These are phyloP conservation scores for Eucalyptus cloeziana DNA, from an alignment of 345 rosid species.

Conservation along the genomic window DNA sequence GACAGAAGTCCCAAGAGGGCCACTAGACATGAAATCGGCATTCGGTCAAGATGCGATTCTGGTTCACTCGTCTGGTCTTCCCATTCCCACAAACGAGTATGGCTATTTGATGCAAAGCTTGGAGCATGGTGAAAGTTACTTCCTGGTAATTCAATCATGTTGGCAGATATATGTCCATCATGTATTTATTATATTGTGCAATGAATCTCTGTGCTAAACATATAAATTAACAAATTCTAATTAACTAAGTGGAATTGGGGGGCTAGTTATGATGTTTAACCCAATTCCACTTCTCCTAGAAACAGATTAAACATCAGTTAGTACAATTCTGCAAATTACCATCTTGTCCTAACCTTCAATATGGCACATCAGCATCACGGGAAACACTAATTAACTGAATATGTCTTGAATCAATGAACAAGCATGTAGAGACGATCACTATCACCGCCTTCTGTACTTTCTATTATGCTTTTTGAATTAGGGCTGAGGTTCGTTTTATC, in stretches of 20 bases:
- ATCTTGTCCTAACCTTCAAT: not conserved
- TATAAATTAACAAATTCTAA: not conserved
- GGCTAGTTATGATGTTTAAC: not conserved
- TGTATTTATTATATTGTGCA: not conserved
- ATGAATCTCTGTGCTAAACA: not conserved
- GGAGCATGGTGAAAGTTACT: constrained; percentile 92
- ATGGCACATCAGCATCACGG: not conserved
- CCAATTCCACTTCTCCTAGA: not conserved
- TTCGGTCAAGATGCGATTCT: constrained; percentile 63
- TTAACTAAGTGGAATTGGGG: not conserved
- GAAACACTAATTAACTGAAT: not conserved
- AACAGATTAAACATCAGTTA: not conserved
- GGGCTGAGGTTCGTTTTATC: not conserved
- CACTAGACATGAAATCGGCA: constrained; percentile 62
- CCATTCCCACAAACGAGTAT: constrained; percentile 62
- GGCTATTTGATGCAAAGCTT: constrained; percentile 66
- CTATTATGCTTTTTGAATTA: not conserved
- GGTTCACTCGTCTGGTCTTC: constrained; percentile 76
- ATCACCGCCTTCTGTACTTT: not conserved
- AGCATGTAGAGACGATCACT: not conserved
- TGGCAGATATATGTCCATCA: not conserved
- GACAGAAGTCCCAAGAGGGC: constrained; percentile 72
- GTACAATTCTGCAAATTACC: not conserved
- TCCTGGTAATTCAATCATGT: constrained; percentile 49
- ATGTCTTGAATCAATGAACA: not conserved